A percentile compares a stretch with the other conserved stretches of the same genome.
Evolutionary conservation across 352 stramenopile genomes (phyloP).

Genomic region (Pythium aquatile): DNA sequence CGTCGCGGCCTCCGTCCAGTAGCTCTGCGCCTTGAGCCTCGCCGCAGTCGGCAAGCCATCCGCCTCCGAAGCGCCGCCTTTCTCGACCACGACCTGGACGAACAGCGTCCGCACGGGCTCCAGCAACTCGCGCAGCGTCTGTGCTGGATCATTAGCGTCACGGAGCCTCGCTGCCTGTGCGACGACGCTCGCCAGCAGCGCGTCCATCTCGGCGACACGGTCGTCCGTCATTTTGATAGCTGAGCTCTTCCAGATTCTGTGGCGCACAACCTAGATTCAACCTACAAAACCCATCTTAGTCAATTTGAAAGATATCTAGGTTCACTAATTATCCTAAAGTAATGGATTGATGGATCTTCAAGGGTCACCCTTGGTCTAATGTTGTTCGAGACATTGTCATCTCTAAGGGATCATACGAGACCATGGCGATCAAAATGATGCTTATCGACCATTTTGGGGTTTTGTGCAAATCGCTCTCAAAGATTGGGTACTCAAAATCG

Average conservation of each 20-base stretch:
- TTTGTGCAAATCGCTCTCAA: not conserved
- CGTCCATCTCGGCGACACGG: conserved; percentile 60
- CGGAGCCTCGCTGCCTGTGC: conserved; percentile 43
- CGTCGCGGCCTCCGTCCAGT: conserved; percentile 47
- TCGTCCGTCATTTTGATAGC: not conserved
- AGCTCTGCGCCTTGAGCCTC: conserved; percentile 25
- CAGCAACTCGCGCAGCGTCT: conserved; percentile 43
- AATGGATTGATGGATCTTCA: not conserved
- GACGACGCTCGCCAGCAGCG: conserved; percentile 48
- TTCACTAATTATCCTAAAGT: not conserved
- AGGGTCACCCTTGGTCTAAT: not conserved
- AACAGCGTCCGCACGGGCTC: conserved; percentile 49
- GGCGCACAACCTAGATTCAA: not conserved
- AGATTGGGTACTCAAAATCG: not conserved
- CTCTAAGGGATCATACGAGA: not conserved
- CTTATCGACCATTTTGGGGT: not conserved
- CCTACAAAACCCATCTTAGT: not conserved
- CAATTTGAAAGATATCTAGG: not conserved
- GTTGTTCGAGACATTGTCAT: too few relatives aligned
- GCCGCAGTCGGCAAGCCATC: not conserved
- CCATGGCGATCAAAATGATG: not conserved
- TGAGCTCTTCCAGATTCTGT: conserved; percentile 1
- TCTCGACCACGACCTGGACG: conserved; percentile 25
- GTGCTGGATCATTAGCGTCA: conserved; percentile 36
- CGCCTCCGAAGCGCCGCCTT: not conserved